Conservation (phyloP, 2,329 filamentous ascomycete species). For the Aspergillus cejpii region DNA sequence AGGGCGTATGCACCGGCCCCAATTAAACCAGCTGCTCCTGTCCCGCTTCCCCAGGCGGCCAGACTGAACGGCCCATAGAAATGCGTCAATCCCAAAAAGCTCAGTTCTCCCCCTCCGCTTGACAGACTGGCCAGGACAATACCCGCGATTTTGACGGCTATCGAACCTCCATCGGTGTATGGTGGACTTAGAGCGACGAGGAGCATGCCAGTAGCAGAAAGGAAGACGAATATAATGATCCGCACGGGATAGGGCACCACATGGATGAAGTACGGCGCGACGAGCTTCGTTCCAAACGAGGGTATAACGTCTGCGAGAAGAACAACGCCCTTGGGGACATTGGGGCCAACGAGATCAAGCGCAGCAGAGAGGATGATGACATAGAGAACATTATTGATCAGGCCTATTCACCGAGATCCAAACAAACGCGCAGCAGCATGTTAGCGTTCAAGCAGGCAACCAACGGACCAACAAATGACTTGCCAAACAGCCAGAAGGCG, state of each 20-base stretch:
- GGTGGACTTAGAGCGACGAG: slow-evolving; percentile 73
- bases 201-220: slow-evolving; percentile 82
- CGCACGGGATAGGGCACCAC: slow-evolving; percentile 71
- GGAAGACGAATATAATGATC: slow-evolving; percentile 63
- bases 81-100: slow-evolving; percentile 84
- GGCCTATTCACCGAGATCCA: slow-evolving; percentile 46
- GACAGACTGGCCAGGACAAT: slow-evolving; percentile 79
- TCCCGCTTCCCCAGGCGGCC: slow-evolving; percentile 87
- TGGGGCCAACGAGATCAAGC: slow-evolving; percentile 83
- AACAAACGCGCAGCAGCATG: not conserved
- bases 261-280: slow-evolving; percentile 92
- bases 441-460: slow-evolving; percentile 1
- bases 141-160: slow-evolving; percentile 70
- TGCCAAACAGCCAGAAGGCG: slow-evolving; percentile 94
- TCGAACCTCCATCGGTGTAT: slow-evolving; percentile 50
- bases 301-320: slow-evolving; percentile 89
- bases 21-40: slow-evolving; percentile 77
- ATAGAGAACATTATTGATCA: slow-evolving; percentile 97
- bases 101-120: slow-evolving; percentile 81
- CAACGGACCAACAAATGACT: slow-evolving; percentile 13
- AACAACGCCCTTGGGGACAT: slow-evolving; percentile 82
- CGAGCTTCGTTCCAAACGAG: slow-evolving; percentile 78
- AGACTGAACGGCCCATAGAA: slow-evolving; percentile 84
- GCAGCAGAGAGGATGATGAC: slow-evolving; percentile 94
- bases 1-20: slow-evolving; percentile 84